These are phyloP conservation scores for Lecanicillium sp. DNA, from an alignment of 2,329 filamentous ascomycete species.

Conservation along the genomic window DNA sequence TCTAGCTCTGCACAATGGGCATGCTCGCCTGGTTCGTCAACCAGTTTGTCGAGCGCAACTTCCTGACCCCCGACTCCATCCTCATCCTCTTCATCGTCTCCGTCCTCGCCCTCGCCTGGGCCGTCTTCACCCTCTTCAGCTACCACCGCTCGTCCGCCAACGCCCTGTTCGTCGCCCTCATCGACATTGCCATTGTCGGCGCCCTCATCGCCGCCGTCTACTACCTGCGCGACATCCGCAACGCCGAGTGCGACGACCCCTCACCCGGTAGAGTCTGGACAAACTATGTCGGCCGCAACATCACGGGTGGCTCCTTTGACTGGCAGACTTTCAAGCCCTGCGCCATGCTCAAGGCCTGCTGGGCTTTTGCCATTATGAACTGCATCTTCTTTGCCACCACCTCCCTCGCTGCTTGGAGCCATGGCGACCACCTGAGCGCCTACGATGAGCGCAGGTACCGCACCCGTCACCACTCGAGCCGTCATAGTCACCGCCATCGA, in stretches of 20 bases:
- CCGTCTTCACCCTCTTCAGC: conserved; percentile 56
- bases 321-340: conserved; percentile 66
- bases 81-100: conserved; percentile 62
- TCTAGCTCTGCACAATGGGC: conserved; percentile 55
- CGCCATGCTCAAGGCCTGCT: conserved; percentile 85
- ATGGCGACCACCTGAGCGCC: conserved; percentile 43
- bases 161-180: conserved; percentile 50
- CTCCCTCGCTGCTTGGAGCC: conserved; percentile 58
- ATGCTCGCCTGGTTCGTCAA: conserved; percentile 62
- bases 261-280: conserved; percentile 40
- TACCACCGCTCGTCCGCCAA: conserved; percentile 57
- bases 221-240: conserved; percentile 49
- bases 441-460: conserved; percentile 25
- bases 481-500: conserved; percentile 33
- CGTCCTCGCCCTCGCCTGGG: conserved; percentile 55
- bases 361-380: conserved; percentile 88
- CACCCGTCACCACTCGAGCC: conserved; percentile 28
- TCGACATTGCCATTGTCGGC: conserved; percentile 56
- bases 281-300: conserved; percentile 54
- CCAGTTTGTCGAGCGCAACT: conserved; percentile 47
- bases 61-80: conserved; percentile 53
- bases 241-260: conserved; percentile 62
- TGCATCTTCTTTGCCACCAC: conserved; percentile 73
- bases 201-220: conserved; percentile 57
- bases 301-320: conserved; percentile 41